phyloP scores from a whole-genome alignment of 1,284 basidiomycete species.

The Cryptococcus sp. region DNA sequence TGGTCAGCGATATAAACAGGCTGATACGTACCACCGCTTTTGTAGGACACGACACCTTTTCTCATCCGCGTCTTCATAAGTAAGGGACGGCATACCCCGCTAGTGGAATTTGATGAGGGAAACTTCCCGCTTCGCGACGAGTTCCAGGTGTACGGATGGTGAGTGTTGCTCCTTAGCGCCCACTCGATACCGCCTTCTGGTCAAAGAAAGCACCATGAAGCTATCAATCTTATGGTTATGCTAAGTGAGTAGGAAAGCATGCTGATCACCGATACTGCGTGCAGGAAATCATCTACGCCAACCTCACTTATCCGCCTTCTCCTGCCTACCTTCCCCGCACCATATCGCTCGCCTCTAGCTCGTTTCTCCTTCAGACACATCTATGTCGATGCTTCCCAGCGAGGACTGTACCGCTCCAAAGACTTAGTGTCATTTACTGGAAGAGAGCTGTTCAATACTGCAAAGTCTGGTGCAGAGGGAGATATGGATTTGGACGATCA shows the following conservation, averaged over 20 bases:
- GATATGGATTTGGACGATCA: conserved; percentile 2
- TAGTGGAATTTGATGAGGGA: conserved; percentile 46
- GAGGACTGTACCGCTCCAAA: conserved; percentile 39
- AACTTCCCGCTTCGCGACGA: conserved; percentile 41
- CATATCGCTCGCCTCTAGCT: conserved; percentile 42
- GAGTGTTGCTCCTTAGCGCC: conserved; percentile 8
- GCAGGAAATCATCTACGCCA: conserved; percentile 45
- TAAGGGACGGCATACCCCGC: conserved; percentile 41
- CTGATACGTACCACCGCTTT: background rate
- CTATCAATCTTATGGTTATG: background rate
- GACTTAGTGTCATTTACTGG: conserved; percentile 43
- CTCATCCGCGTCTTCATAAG: conserved; percentile 48
- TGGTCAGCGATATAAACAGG: background rate
- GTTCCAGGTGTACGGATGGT: conserved; percentile 48
- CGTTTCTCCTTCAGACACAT: conserved; percentile 46
- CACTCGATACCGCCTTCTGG: too few species aligned
- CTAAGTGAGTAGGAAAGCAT: background rate
- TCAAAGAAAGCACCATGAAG: background rate
- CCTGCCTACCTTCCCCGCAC: conserved; percentile 41
- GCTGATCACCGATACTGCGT: background rate
- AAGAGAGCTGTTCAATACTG: conserved; percentile 28
- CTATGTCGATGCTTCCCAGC: conserved; percentile 46
- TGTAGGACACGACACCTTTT: conserved; percentile 32
- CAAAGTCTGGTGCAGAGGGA: background rate
- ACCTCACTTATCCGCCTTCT: conserved; percentile 42